Conservation (phyloP, 2,329 filamentous ascomycete genomes). For the Paecilomyces sp. region DNA sequence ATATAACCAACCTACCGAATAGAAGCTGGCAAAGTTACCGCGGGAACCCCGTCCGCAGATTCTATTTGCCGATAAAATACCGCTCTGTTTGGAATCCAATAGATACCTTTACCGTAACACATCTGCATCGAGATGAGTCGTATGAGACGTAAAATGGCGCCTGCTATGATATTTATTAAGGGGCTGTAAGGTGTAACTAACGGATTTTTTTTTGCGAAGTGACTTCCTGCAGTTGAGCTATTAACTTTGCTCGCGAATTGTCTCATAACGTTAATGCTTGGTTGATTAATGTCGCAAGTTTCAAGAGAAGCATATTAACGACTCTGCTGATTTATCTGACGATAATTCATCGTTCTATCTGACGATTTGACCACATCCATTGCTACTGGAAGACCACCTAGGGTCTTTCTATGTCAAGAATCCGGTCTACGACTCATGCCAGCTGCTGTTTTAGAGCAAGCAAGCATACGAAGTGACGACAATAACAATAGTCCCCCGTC, state of each 20-base stretch:
- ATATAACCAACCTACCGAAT: background rate
- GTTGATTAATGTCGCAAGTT: background rate
- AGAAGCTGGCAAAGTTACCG: background rate
- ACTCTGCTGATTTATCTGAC: background rate
- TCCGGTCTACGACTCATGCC: background rate
- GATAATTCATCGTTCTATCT: background rate
- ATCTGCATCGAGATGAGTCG: background rate
- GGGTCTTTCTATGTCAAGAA: background rate
- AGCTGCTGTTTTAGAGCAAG: background rate
- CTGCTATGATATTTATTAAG: too few species aligned
- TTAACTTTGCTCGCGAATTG: too few species aligned
- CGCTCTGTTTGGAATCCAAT: background rate
- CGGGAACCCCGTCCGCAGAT: background rate
- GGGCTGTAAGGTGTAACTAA: too few species aligned
- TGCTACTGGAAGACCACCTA: background rate
- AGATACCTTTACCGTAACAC: background rate
- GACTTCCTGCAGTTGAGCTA: too few species aligned
- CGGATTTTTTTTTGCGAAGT: too few species aligned
- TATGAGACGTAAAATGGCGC: background rate
- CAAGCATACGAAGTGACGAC: background rate
- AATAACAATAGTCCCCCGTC: background rate
- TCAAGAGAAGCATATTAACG: background rate
- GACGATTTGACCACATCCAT: background rate
- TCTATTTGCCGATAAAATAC: background rate
- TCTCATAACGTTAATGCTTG: too few species aligned